phyloP scores from a whole-genome alignment of 805 yeast genomes.

The Cyberlindnera petersonii region DNA sequence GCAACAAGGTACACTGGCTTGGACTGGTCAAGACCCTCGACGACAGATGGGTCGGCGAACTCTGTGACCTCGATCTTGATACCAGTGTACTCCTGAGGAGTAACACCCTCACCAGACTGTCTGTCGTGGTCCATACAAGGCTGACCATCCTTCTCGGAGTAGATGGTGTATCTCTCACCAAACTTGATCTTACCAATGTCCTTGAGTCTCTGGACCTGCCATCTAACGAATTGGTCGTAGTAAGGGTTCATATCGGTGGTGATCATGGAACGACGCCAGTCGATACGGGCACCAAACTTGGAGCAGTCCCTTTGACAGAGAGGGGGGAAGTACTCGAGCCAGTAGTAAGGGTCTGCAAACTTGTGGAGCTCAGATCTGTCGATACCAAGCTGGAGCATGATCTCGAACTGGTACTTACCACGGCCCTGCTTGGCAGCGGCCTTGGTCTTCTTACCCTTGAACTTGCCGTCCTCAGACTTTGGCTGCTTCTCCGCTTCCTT shows the following conservation, averaged over 20 bases:
- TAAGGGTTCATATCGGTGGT: conserved; percentile 95
- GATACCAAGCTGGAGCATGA: conserved; percentile 92
- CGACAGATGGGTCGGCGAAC: conserved; percentile 44
- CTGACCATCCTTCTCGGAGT: conserved; percentile 97
- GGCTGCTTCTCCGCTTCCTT: conserved; percentile 32
- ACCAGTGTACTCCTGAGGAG: conserved; percentile 94
- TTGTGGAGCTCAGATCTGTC: conserved; percentile 75
- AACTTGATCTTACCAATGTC: conserved; percentile 89
- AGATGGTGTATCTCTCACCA: conserved; percentile 96
- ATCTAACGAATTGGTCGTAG: conserved; percentile 90
- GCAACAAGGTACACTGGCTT: conserved; percentile 84
- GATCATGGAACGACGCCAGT: conserved; percentile 95
- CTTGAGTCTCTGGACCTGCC: conserved; percentile 92
- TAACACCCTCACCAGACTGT: conserved; percentile 93
- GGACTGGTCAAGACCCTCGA: conserved; percentile 35
- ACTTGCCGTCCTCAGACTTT: conserved; percentile 81
- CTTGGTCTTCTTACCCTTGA: conserved; percentile 88
- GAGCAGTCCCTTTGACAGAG: conserved; percentile 77
- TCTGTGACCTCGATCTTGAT: conserved; percentile 77
- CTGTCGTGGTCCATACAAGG: conserved; percentile 99
- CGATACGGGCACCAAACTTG: conserved; percentile 86
- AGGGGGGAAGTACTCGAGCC: conserved; percentile 93
- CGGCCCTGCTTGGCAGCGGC: conserved; percentile 92
- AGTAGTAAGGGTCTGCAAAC: conserved; percentile 88
- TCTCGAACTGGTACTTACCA: conserved; percentile 92